Conservation (phyloP, 1,284 basidiomycete species). For the Rhodotorula sp. region DNA sequence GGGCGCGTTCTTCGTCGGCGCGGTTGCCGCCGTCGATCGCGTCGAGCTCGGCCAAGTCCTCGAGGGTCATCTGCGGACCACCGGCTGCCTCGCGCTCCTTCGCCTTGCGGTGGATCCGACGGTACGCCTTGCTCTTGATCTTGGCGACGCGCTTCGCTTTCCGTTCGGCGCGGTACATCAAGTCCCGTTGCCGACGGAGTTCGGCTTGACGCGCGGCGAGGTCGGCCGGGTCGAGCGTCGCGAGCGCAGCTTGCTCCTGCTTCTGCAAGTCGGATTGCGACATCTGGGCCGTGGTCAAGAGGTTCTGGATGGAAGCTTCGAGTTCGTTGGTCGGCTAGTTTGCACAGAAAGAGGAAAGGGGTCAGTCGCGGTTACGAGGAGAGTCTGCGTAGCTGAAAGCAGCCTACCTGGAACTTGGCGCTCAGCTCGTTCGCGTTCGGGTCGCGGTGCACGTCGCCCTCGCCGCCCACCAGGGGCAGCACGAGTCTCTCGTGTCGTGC, state of each 20-base stretch:
- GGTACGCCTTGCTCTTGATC: constrained; percentile 94
- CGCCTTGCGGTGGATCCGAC: constrained; percentile 76
- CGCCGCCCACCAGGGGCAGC: constrained; percentile 38
- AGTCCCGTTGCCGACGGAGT: constrained; percentile 81
- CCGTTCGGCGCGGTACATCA: constrained; percentile 89
- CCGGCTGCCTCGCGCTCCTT: constrained; percentile 50
- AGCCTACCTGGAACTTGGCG: constrained; percentile 57
- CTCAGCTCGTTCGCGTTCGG: constrained; percentile 61
- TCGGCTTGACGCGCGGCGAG: constrained; percentile 75
- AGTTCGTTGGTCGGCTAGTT: constrained; percentile 41
- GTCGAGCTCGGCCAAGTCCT: constrained; percentile 55
- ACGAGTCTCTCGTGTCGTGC: constrained; percentile 41
- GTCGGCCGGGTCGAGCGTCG: constrained; percentile 59
- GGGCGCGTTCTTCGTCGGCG: constrained; percentile 60
- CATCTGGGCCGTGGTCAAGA: constrained; percentile 49
- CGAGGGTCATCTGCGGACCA: constrained; percentile 52
- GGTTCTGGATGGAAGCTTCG: constrained; percentile 45
- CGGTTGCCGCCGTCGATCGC: constrained; percentile 57
- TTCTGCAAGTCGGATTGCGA: constrained; percentile 41
- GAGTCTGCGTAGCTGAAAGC: neutral
- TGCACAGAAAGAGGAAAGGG: no score
- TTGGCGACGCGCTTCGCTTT: constrained; percentile 89
- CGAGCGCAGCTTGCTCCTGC: constrained; percentile 38
- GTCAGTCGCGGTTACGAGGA: no score
- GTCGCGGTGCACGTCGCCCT: constrained; percentile 35